Evolutionary conservation across 2,329 filamentous ascomycete genomes (phyloP), one percentile per base, ranked within the genome.

Genomic region (Talaromyces verruculosus): DNA sequence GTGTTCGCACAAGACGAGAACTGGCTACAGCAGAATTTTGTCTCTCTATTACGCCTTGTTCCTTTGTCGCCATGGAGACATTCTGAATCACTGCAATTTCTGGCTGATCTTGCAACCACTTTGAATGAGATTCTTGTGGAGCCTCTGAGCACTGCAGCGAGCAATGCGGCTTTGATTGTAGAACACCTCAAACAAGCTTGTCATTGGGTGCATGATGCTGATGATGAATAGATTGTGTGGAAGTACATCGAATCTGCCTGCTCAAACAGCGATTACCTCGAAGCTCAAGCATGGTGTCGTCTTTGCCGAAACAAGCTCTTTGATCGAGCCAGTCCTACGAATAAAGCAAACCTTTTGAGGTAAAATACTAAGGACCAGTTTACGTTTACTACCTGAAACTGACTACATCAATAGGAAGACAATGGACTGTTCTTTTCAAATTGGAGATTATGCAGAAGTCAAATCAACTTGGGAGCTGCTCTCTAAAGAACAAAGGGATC

Each of bases 171-270:
- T 51, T 72, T 82, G 37, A 77, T 81, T 69, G 81, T 65, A 94
- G 90, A 76, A n/a, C n/a, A n/a, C n/a, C n/a, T n/a, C n/a, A n/a
- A n/a, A n/a, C n/a, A n/a, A n/a, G n/a, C n/a, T n/a, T n/a, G n/a
- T n/a, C n/a, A n/a, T n/a, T n/a, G n/a, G n/a, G n/a, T n/a, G n/a
- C n/a, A n/a, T n/a, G n/a, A n/a, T n/a, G n/a, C n/a, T n/a, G n/a
- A n/a, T n/a, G n/a, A n/a, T n/a, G n/a, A n/a, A n/a, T 65, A 94
- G 90, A 76, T 97, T 3, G 79, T 97, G 3, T 97, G 93, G 92
- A 95, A 92, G 77, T 85, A 84, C 30, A 82, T 91, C n/a, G 90
- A 93, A 62, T 77, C 81, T 0, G 81, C 82, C 15, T 87, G 86
- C 68, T 78, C 78, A 0, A 82, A 85, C 37, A 80, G 83, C 1